Base-by-base conservation (phyloP, 2,329 filamentous ascomycete genomes). In the Sclerotinia trifoliorum region DNA sequence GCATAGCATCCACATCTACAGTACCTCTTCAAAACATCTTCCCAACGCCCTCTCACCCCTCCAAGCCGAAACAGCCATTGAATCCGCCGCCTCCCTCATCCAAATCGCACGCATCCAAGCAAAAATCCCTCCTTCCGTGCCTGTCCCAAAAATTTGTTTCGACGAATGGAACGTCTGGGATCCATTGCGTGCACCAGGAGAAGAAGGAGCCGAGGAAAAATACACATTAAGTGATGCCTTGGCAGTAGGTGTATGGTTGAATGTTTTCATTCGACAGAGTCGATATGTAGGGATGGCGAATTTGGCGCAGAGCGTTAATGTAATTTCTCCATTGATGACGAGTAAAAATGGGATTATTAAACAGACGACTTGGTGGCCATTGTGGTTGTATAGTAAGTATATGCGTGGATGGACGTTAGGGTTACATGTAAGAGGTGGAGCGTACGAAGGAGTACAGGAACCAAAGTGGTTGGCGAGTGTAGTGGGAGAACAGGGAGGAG, bases 91-190 rank as follows among this genome's bases (percentile, higher is more conserved):
- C 8, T 80, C 82, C 0, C 77, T 90, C 5, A 89, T 90, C 65
- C 87, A 90, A 72, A 83, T 90, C 4, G 87, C 88, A 0, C 79
- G 86, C 2, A 86, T 88, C 69, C 85, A 89, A 73, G 87, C 88
- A 74, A 74, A 75, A 7, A 74, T 78, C 35, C 73, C 75, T 1
- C 58, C 74, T 3, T 70, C 65, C 6, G 72, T 75, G 21, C 68
- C 77, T 0, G 78, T 81, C 7, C 87, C 84, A 24, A 88, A 82
- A 3, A 89, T 90, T 73, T 90, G 87, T 78, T 90, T 90, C 75
- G 88, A 90, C 72, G 87, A 90, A 73, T 90, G 88, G 88, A 90
- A 90, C 73, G 86, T 90, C 7, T 90, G 88, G 88, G 86, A 88
- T 73, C 86, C 87, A 0, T 78, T 82, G 26, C 83, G 87, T 5